Evolutionary conservation across 176 grass and related monocot species (phyloP), one percentile per base, ranked within the genome.

Genomic region (Paspalum vaginatum): DNA sequence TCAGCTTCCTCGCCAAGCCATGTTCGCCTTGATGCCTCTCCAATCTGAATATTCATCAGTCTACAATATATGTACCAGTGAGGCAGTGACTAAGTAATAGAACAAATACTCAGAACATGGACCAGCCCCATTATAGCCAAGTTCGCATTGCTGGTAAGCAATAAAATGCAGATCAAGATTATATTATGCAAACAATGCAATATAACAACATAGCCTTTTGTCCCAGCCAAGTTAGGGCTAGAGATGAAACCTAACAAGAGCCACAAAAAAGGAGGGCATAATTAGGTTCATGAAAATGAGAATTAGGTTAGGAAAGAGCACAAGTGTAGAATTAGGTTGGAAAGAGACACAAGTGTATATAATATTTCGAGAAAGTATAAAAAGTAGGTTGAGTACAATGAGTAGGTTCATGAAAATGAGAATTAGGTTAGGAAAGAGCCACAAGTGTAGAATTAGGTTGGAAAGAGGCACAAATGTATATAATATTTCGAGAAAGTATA

Each of bases 1-100:
- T 95, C 85, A 75, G 84, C 78, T 89, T 95, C 85, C 68, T 95
- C 81, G 53, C 96, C 92, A 65, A 99, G 90, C 90, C 90, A 99
- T 82, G 88, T 84, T 79, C 79, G 90, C 74, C 90, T 91, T 6
- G 96, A 89, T 81, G 81, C 87, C 80, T 99, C 96, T 63, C 96
- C 96, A 79, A 93, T 82, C 76, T 85, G 89, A 79, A 83, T 79
- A 83, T 95, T 99, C 85, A 89, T 76, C 44, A 91, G 71, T 78
- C 96, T 99, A 86, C 71, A 79, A 82, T 68, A 70, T 72, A 86
- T 39, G 61, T 46, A 38, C 5, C 11, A 82, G 18, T 50, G 72
- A 32, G 32, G 32, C 32, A 24, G 67, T 42, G n/a, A n/a, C n/a
- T n/a, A 66, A 92, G 18, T n/a, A 53, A 53, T 41, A 49, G 32